Evolutionary conservation across 2,329 filamentous ascomycete genomes (phyloP).

Genomic region (Zasmidium cellare): DNA sequence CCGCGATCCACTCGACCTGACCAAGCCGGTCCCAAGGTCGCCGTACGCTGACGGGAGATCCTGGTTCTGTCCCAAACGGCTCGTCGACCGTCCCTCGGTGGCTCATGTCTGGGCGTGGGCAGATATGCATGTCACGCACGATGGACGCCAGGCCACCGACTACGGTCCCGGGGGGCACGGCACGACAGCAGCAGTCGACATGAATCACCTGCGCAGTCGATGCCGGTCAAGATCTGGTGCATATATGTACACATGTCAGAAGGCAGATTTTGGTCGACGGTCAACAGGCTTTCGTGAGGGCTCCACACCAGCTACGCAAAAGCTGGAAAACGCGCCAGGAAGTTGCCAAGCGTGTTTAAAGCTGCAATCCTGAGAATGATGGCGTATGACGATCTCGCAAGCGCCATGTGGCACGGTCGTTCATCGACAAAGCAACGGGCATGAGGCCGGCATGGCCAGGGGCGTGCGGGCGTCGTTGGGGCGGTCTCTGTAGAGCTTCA

Average conservation of each 20-base stretch:
- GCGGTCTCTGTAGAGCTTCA: conserved; percentile 17
- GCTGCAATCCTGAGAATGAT: neutral
- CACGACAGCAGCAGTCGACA: neutral
- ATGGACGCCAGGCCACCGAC: neutral
- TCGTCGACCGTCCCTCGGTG: conserved; percentile 14
- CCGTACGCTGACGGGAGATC: conserved; percentile 17
- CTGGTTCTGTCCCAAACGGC: conserved; percentile 19
- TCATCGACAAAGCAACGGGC: conserved; percentile 1
- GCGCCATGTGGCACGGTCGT: conserved; percentile 20
- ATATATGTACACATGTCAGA: neutral
- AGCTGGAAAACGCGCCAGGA: neutral
- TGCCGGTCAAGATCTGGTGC: neutral
- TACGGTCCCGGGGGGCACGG: neutral
- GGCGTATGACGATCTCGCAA: conserved; percentile 16
- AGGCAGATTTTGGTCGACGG: neutral
- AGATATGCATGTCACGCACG: conserved; percentile 12
- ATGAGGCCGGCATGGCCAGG: conserved; percentile 11
- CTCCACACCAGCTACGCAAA: neutral
- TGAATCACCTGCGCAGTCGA: neutral
- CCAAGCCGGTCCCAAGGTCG: conserved; percentile 17
- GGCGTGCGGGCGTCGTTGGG: conserved; percentile 12
- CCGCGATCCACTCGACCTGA: conserved; percentile 18
- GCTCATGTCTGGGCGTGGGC: conserved; percentile 9
- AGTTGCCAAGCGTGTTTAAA: neutral
- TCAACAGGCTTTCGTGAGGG: neutral